Evolutionary conservation across 108 stramenopile genomes (phyloP).

Genomic region (Fragilaria crotonensis): DNA sequence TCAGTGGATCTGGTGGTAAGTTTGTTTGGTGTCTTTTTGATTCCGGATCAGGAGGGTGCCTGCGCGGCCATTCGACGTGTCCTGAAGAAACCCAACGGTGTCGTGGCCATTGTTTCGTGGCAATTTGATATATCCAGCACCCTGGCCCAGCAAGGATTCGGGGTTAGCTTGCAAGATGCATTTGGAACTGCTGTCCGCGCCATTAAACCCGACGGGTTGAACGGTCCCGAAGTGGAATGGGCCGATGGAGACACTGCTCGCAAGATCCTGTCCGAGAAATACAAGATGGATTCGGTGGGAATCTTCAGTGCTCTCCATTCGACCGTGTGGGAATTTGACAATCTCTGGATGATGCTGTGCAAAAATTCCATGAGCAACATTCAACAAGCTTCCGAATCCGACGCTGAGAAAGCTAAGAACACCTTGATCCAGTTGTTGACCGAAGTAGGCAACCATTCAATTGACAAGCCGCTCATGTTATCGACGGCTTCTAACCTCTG

Average conservation of each 20-base stretch:
- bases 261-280: too few relatives aligned
- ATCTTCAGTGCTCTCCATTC: slow-evolving; percentile 1
- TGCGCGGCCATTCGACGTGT: slow-evolving; percentile 5
- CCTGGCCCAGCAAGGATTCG: background rate
- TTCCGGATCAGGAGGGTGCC: slow-evolving; percentile 9
- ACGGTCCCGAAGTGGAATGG: background rate
- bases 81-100: background rate
- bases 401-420: too few relatives aligned
- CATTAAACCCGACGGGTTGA: slow-evolving; percentile 1
- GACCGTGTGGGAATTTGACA: slow-evolving; percentile 9
- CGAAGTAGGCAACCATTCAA: too few relatives aligned
- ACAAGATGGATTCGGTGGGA: background rate
- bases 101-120: slow-evolving; percentile 2
- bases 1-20: slow-evolving; percentile 12
- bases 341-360: slow-evolving; percentile 3
- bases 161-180: slow-evolving; percentile 4
- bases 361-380: slow-evolving; percentile 3
- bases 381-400: too few relatives aligned
- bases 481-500: too few relatives aligned
- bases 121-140: background rate
- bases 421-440: too few relatives aligned
- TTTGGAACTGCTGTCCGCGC: background rate
- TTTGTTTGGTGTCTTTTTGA: slow-evolving; percentile 17
- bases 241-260: background rate
- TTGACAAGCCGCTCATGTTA: too few relatives aligned